phyloP scores from a whole-genome alignment of 1,284 basidiomycete species.

The Trametes sp. region DNA sequence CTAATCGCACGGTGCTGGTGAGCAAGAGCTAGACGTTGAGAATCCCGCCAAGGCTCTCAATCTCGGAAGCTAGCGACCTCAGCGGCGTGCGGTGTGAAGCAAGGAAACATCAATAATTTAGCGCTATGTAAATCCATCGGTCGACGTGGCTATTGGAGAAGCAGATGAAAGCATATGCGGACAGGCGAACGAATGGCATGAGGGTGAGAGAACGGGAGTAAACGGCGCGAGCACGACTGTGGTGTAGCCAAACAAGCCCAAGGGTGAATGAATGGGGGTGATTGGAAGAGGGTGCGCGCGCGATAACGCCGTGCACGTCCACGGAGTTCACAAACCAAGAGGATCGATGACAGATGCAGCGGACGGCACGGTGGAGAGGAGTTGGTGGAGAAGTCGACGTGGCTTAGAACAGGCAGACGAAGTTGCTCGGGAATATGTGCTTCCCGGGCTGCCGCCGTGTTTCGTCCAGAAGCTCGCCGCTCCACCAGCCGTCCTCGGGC shows the following conservation, averaged over 20 bases:
- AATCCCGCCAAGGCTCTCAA: too few relatives aligned
- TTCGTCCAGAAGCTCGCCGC: constrained; percentile 86
- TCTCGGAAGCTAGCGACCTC: too few relatives aligned
- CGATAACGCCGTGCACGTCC: constrained; percentile 6
- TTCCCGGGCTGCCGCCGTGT: constrained; percentile 78
- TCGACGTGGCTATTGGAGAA: constrained; percentile 24
- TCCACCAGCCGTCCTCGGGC: constrained; percentile 97
- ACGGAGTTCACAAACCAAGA: constrained; percentile 8
- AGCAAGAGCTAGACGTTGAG: too few relatives aligned
- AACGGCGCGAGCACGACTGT: not conserved
- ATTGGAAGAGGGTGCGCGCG: not conserved
- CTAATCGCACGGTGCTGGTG: too few relatives aligned
- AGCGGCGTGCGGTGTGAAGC: not conserved
- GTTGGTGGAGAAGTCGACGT: not conserved
- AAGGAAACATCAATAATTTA: constrained; percentile 27
- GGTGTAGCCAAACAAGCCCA: not conserved
- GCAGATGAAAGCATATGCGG: constrained; percentile 22
- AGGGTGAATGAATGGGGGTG: not conserved
- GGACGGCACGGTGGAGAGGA: not conserved
- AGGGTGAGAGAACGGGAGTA: not conserved
- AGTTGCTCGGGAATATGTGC: constrained; percentile 94
- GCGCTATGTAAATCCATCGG: constrained; percentile 28
- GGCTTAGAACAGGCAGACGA: constrained; percentile 75
- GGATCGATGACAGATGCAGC: not conserved
- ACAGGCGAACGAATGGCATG: not conserved